Base-by-base conservation (phyloP, 2,329 filamentous ascomycete genomes). In the Phialophora macrospora region DNA sequence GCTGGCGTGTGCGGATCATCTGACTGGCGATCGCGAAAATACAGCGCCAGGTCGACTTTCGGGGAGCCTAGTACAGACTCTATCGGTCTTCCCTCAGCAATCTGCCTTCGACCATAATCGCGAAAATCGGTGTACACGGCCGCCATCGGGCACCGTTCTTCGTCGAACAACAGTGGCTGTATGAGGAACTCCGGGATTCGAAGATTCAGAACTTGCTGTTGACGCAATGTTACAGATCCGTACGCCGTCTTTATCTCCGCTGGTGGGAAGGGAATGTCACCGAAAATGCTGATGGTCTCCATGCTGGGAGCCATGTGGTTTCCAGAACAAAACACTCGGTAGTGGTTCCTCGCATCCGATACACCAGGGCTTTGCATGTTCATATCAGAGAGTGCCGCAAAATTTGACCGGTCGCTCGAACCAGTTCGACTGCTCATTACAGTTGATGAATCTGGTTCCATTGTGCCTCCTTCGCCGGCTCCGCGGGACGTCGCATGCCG, bases 91-190 rank as follows among this genome's bases (percentile, higher is more conserved):
- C 63, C 63, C 20, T 60, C 57, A n/a, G 63, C 63, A 30, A 64
- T 44, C n/a, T 59, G 56, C 49, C 52, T 17, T 24, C 63, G 63
- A 17, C 63, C 63, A 56, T 60, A 56, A n/a, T 64, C 57, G 20
- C 63, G 57, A 17, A 64, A 64, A 30, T 60, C 63, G 9, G 63
- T 64, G 44, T 64, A 64, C 32, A 44, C 63, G 11, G 63, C 56
- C 3, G 63, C 63, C 51, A 64, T 44, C 5, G 63, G 63, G 51
- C 63, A 64, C 30, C 51, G 34, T 20, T 64, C 63, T 34, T 60
- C 63, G 30, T 64, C 63, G 32, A 64, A 64, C 44, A 64, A 20
- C 22, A 59, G 28, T 22, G 63, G 63, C 22, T 55, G 48, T 24
- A 64, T 56, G n/a, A 60, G 44, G 63, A 57, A 64, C 30, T 61